Conservation (phyloP, 495 filamentous ascomycete genomes). For the Hypoxylon rickii region DNA sequence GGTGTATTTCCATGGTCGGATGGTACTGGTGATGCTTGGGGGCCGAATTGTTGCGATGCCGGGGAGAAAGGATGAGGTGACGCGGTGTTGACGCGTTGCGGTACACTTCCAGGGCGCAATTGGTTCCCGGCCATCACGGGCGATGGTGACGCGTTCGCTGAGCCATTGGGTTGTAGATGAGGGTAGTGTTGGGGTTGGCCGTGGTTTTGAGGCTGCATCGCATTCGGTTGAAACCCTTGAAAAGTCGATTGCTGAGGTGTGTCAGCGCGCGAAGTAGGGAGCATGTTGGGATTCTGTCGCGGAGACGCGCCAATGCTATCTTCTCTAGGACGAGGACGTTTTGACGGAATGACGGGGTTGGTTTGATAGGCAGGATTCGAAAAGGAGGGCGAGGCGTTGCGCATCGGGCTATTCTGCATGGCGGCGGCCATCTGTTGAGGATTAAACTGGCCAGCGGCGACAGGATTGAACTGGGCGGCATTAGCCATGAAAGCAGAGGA, state of each 20-base stretch:
- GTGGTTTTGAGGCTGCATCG: conserved; percentile 61
- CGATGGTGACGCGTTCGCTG: conserved; percentile 83
- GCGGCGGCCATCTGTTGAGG: conserved; percentile 67
- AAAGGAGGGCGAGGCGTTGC: conserved; percentile 80
- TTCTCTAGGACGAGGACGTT: conserved; percentile 79
- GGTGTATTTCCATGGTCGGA: conserved; percentile 81
- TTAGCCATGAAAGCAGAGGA: conserved; percentile 58
- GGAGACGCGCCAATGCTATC: conserved; percentile 85
- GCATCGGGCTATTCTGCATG: conserved; percentile 83
- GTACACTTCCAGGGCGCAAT: conserved; percentile 63
- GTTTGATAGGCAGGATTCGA: conserved; percentile 71
- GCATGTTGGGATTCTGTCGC: conserved; percentile 70
- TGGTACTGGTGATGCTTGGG: conserved; percentile 77
- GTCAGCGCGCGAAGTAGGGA: conserved; percentile 85
- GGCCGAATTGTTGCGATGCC: conserved; percentile 71
- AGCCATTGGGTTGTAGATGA: conserved; percentile 80
- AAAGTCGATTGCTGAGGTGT: conserved; percentile 79
- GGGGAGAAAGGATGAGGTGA: conserved; percentile 93
- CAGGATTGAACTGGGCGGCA: conserved; percentile 56
- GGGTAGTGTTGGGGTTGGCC: conserved; percentile 71
- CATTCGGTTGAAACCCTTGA: conserved; percentile 61
- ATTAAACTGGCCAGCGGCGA: conserved; percentile 50
- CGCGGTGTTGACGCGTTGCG: conserved; percentile 83
- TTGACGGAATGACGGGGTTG: conserved; percentile 83
- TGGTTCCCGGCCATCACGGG: conserved; percentile 78